Conservation (phyloP, 1,284 basidiomycete genomes). For the Tilletia setariae region DNA sequence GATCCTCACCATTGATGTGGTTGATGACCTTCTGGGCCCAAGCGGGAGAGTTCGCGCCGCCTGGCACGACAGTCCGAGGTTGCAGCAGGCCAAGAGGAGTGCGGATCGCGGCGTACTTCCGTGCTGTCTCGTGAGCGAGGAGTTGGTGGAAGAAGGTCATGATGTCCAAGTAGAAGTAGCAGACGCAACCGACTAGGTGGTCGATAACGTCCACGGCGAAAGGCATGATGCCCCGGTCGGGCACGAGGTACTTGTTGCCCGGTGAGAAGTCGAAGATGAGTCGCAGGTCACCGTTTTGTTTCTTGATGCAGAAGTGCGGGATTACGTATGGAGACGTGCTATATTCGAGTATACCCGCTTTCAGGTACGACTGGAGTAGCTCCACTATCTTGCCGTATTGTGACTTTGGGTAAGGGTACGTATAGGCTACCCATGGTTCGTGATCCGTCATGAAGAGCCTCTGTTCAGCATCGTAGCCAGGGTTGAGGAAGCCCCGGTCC, state of each 20-base stretch:
- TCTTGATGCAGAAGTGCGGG: background rate
- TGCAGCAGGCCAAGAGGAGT: conserved; percentile 1
- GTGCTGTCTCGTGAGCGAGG: background rate
- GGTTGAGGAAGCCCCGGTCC: background rate
- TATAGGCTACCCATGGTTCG: background rate
- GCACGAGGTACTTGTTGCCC: background rate
- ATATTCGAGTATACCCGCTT: background rate
- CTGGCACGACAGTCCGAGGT: background rate
- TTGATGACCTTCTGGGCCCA: background rate
- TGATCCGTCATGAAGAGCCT: background rate
- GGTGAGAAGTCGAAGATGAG: background rate
- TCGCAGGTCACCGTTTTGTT: background rate
- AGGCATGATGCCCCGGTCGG: background rate
- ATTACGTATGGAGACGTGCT: background rate
- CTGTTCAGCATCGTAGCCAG: background rate
- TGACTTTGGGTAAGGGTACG: background rate
- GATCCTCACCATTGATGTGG: background rate
- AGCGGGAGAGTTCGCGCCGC: background rate
- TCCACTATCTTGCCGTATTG: background rate
- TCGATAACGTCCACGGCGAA: background rate
- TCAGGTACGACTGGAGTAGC: background rate
- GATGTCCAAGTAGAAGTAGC: background rate
- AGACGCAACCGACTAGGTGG: background rate
- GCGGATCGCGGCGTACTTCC: background rate
- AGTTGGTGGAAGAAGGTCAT: conserved; percentile 3